Evolutionary conservation across 2,329 filamentous ascomycete genomes (phyloP), one percentile per base, ranked within the genome.

Genomic region (Monilinia vaccinii-corymbosi): DNA sequence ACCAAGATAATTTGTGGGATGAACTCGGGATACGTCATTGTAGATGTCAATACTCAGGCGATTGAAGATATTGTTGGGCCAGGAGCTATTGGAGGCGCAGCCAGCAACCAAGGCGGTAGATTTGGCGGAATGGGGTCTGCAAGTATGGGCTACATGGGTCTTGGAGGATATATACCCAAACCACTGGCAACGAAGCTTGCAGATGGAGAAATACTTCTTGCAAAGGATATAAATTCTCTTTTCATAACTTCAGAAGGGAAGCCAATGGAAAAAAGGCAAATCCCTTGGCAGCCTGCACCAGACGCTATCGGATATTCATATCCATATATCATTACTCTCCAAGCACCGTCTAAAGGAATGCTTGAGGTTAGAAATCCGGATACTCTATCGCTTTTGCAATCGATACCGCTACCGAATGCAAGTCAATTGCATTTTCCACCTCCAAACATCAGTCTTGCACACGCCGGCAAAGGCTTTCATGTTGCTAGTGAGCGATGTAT

Each of bases 261-360:
- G 66, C 81, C 91, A 0, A 72, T 95, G 38, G 87, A 92, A 48
- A 90, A 89, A 73, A 81, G 88, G 59, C 92, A 97, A 71, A 86
- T 99, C n/a, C 91, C 91, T 1, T 99, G 94, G 94, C 83, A 86
- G 46, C 79, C 83, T 38, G 90, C 93, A 1, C 95, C 94, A 1
- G 92, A 97, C 68, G 87, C 87, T 60, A 86, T 99, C 61, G 94
- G 93, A 25, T 99, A 97, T 73, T 97, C 92, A 25, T 99, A 99
- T 72, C 94, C 94, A 0, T 99, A 97, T 71, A 86, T 99, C 59
- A 78, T 99, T 52, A 89, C 91, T 11, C 77, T 99, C 16, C 91
- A 96, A 70, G 79, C 91, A 9, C 85, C 91, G 0, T 81, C 88
- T 1, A 96, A 94, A 73, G 91, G 93, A 3, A 84, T 83, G 0